A percentile compares a stretch with the other conserved stretches of the same genome.
Conservation (phyloP, 2,329 filamentous ascomycete genomes). For the Alternaria rosae region DNA sequence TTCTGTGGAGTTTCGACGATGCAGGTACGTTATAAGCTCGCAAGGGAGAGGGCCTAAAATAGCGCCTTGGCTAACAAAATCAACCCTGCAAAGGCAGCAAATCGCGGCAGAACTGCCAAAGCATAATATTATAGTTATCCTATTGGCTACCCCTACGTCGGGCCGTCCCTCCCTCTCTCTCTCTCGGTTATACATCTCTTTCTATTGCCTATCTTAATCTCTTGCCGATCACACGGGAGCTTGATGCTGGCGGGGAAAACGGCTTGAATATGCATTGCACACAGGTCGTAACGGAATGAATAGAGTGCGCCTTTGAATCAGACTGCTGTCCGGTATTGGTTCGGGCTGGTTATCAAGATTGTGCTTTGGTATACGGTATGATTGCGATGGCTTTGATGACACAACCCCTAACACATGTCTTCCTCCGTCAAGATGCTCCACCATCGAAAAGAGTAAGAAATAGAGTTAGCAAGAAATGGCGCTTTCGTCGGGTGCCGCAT, state of each 20-base stretch:
- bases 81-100: not conserved
- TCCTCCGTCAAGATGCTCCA: not conserved
- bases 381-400: not conserved
- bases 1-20: not conserved
- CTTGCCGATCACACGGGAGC: not conserved
- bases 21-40: not conserved
- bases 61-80: no score
- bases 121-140: no score
- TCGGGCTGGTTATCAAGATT: no score
- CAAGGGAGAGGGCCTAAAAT: no score
- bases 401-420: not conserved
- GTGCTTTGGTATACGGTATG: no score
- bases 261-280: not conserved
- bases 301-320: no score
- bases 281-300: no score
- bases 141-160: no score
- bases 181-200: not conserved
- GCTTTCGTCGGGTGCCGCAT: constrained; percentile 2
- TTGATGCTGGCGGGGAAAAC: not conserved
- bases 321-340: no score
- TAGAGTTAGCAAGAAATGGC: constrained; percentile 1
- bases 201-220: not conserved
- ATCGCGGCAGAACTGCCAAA: not conserved
- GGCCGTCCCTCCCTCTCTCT: no score
- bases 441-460: constrained; percentile 4